Conservation (phyloP, 148 eudicot genomes). For the Rhododendron ferrugineum region DNA sequence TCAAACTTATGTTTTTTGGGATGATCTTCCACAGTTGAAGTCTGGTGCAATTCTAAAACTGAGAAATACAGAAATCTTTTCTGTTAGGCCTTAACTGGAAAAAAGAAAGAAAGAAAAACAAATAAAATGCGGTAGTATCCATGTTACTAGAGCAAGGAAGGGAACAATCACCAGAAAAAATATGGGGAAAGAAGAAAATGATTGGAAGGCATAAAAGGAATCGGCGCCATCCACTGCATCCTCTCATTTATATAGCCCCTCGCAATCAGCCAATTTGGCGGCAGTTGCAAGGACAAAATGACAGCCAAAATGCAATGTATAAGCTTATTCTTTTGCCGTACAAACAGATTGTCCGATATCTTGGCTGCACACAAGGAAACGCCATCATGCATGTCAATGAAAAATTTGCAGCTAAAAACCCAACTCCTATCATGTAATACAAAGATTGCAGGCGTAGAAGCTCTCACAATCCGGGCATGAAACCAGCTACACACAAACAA, state of each 20-base stretch:
- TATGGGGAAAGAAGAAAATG: conserved; percentile 47
- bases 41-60: no score
- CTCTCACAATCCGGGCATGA: background rate
- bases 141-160: background rate
- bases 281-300: background rate
- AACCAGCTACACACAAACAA: background rate
- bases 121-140: background rate
- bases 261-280: background rate
- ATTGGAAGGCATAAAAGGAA: conserved; percentile 57
- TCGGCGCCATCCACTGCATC: conserved; percentile 53
- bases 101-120: no score
- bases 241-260: conserved; percentile 33
- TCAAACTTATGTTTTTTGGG: no score
- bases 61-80: no score
- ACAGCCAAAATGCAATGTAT: background rate
- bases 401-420: no score
- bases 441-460: background rate
- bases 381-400: no score
- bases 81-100: no score
- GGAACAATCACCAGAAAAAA: conserved; percentile 52
- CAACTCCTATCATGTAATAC: background rate
- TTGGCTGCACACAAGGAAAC: no score
- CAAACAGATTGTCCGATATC: no score
- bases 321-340: no score
- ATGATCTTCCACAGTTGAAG: no score